These are phyloP conservation scores for Thelephora ganbajun DNA, from an alignment of 768 basidiomycete genomes.

Conservation along the genomic window DNA sequence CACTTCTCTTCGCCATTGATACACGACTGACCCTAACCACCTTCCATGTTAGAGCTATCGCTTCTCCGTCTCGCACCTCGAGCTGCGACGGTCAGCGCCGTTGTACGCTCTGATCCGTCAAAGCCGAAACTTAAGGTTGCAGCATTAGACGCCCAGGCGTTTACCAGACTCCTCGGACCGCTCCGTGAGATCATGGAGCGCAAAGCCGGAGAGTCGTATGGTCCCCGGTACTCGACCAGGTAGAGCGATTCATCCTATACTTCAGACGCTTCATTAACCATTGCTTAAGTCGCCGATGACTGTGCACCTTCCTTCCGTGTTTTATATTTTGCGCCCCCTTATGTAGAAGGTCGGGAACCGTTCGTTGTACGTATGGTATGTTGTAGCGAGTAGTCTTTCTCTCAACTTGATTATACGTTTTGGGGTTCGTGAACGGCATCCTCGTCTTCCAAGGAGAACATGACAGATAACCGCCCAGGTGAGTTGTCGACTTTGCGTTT, in stretches of 20 bases:
- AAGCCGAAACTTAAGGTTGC: slow-evolving; percentile 78
- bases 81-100: slow-evolving; percentile 91
- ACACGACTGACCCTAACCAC: slow-evolving; percentile 8
- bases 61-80: slow-evolving; percentile 80
- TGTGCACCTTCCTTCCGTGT: slow-evolving; percentile 3
- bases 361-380: neutral
- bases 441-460: too few species aligned
- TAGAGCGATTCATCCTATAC: neutral
- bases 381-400: slow-evolving; percentile 1
- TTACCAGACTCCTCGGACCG: slow-evolving; percentile 87
- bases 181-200: slow-evolving; percentile 89
- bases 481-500: too few species aligned
- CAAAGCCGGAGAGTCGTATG: slow-evolving; percentile 68
- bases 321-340: slow-evolving; percentile 1
- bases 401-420: neutral
- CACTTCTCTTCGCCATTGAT: neutral
- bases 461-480: too few species aligned
- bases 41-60: slow-evolving; percentile 57
- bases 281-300: neutral
- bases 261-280: slow-evolving; percentile 4
- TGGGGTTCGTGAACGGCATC: too few species aligned
- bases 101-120: slow-evolving; percentile 31
- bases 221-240: slow-evolving; percentile 7
- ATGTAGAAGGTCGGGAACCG: too few species aligned
- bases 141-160: slow-evolving; percentile 83